A percentile compares a stretch with the other conserved stretches of the same genome.
Conservation (phyloP, 768 basidiomycete genomes). For the Hericium rajendrae region DNA sequence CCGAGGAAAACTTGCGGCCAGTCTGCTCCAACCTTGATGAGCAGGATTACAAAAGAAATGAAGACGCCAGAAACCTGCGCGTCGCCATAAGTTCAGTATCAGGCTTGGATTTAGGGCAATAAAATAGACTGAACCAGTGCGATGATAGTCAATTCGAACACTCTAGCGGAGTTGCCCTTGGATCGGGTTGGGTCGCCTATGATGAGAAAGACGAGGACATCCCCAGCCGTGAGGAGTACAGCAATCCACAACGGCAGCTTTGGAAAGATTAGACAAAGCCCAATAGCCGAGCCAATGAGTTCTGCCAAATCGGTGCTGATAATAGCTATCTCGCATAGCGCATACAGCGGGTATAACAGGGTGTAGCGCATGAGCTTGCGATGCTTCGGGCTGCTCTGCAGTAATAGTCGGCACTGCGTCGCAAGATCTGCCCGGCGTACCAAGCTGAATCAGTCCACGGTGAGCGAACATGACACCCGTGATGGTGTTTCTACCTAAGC, state of each 20-base stretch:
- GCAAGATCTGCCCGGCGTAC: constrained; percentile 29
- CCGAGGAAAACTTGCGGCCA: constrained; percentile 73
- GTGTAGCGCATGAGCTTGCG: constrained; percentile 28
- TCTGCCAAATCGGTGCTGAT: constrained; percentile 52
- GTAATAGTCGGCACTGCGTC: constrained; percentile 36
- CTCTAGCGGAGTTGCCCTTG: constrained; percentile 40
- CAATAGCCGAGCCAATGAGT: constrained; percentile 51
- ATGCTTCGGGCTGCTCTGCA: constrained; percentile 34
- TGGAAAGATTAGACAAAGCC: constrained; percentile 43
- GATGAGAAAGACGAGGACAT: constrained; percentile 50
- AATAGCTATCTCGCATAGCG: constrained; percentile 39
- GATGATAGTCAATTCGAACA: constrained; percentile 61
- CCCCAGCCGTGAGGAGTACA: constrained; percentile 38
- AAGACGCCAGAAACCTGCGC: constrained; percentile 34
- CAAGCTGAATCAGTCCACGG: not conserved
- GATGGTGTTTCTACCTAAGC: constrained; percentile 43
- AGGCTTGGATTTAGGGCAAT: not conserved
- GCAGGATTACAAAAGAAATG: constrained; percentile 68
- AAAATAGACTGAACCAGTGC: constrained; percentile 36
- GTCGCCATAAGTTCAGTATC: constrained; percentile 1
- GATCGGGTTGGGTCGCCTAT: constrained; percentile 62
- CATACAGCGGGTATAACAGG: constrained; percentile 38
- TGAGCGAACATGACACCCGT: not conserved
- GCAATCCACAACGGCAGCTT: constrained; percentile 37
- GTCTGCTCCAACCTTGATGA: constrained; percentile 56